Evolutionary conservation across 306 rosid genomes (phyloP), one percentile per base, ranked within the genome.

Genomic region (Corylus heterophylla): DNA sequence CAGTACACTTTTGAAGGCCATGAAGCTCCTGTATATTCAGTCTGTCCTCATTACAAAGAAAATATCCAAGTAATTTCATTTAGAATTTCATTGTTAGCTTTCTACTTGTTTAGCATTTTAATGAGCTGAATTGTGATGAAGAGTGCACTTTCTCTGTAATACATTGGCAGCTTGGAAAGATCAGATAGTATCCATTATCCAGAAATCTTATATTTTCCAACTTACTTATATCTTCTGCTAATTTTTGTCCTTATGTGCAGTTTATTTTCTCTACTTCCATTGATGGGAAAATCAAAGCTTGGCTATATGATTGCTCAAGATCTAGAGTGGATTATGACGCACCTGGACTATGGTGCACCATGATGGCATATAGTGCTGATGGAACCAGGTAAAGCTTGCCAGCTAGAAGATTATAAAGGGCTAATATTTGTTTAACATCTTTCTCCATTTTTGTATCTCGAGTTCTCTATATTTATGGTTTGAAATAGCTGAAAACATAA

Each of bases 281-380:
- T 49, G 88, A 85, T 8, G 85, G 88, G 69, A 85, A 85, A 22
- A 85, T 85, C 62, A 85, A 81, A 81, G 88, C 88, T 74, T 85
- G 85, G 85, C 76, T 85, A 5, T 85, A 85, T 66, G 88, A 85
- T 75, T 85, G 88, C 74, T 37, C 68, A 61, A 85, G 85, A 35
- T 85, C 88, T 64, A 82, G 85, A 70, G 88, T 85, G 44, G 88
- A 85, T 73, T 85, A 85, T 35, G 88, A 85, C 13, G 88, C 88
- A 55, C 88, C 88, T 75, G 85, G 88, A n/a, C 83, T 74, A 12
- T 85, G 83, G 83, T 85, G 88, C 76, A 85, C 88, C 71, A 85
- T 81, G 88, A 85, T 85, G 88, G 71, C 85, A 47, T 85, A 85
- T 71, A 85, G 88, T 78, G 88, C 88, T 8, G 88, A 85, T 71